Conservation (phyloP, 192 early-diverging fungal genomes). For the Coemansia asiatica region DNA sequence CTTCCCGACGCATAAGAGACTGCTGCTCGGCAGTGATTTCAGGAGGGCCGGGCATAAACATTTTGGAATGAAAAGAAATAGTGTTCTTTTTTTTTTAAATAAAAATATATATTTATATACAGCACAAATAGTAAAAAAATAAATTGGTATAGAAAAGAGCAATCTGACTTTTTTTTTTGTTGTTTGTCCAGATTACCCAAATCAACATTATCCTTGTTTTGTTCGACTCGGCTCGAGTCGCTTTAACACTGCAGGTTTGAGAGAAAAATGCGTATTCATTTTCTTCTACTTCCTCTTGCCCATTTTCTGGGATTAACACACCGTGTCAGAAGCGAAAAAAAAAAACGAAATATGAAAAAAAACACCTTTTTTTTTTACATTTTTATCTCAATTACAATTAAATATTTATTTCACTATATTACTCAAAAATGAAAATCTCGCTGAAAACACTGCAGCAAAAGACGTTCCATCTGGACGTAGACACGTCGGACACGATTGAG, state of each 20-base stretch:
- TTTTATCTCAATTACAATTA: not conserved
- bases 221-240: no score
- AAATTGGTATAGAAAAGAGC: not conserved
- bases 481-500: constrained; percentile 64
- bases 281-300: no score
- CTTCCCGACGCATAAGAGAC: constrained; percentile 46
- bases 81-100: not conserved
- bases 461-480: constrained; percentile 77
- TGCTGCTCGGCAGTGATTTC: constrained; percentile 53
- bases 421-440: constrained; percentile 74
- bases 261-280: no score
- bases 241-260: no score
- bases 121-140: no score
- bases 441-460: constrained; percentile 92
- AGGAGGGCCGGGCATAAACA: constrained; percentile 55
- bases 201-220: no score
- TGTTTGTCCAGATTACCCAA: no score
- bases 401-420: not conserved
- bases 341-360: not conserved
- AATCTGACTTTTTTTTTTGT: no score
- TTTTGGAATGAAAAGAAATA: constrained; percentile 7
- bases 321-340: not conserved
- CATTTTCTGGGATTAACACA: no score
- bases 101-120: not conserved
- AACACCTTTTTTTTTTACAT: not conserved